These are phyloP conservation scores for Helianthus tuberosus DNA, from an alignment of 129 eudicot genomes.

Conservation along the genomic window DNA sequence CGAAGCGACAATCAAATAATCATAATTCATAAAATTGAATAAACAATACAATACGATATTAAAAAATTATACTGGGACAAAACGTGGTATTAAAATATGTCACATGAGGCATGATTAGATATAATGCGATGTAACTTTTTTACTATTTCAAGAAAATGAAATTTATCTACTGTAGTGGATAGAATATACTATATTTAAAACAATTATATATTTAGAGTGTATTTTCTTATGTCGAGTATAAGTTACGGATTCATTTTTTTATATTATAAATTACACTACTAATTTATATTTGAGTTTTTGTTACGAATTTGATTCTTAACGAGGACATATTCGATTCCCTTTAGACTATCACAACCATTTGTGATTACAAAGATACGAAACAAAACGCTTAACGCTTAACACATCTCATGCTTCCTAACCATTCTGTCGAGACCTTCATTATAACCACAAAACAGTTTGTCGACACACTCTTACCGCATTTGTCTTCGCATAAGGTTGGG, in stretches of 20 bases:
- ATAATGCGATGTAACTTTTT: neutral
- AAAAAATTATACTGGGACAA: slow-evolving; percentile 12
- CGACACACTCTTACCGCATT: too few relatives aligned
- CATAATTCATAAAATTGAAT: neutral
- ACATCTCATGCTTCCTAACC: too few relatives aligned
- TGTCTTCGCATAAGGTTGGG: too few relatives aligned
- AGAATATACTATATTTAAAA: neutral
- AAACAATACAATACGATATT: neutral
- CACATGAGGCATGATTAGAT: slow-evolving; percentile 1
- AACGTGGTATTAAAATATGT: slow-evolving; percentile 4
- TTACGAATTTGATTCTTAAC: too few relatives aligned
- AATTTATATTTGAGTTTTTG: too few relatives aligned
- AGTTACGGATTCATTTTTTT: neutral
- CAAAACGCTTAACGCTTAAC: too few relatives aligned
- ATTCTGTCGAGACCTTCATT: too few relatives aligned
- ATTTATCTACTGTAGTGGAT: neutral
- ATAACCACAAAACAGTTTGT: too few relatives aligned
- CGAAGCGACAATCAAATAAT: neutral
- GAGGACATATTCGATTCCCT: too few relatives aligned
- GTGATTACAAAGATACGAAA: too few relatives aligned
- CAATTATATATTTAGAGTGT: neutral
- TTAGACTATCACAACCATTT: too few relatives aligned
- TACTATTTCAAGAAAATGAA: neutral
- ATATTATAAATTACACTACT: too few relatives aligned
- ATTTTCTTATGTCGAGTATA: neutral